A percentile compares a stretch with the other conserved stretches of the same genome.
These are phyloP conservation scores for Hypomyces perniciosus DNA, from an alignment of 2,329 filamentous ascomycete genomes.

Conservation along the genomic window DNA sequence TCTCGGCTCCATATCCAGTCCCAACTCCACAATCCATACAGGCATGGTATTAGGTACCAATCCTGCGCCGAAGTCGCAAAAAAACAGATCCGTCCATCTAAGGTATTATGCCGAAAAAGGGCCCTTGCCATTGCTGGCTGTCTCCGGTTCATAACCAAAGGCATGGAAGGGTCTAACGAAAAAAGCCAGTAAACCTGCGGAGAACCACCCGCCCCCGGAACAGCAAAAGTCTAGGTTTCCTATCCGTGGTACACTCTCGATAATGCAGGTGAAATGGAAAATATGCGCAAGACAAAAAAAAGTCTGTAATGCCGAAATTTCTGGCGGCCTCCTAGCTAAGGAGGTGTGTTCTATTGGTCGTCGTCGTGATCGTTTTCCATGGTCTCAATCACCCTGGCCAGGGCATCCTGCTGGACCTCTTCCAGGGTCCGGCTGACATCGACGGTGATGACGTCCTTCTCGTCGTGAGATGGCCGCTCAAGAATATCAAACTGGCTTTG, in stretches of 20 bases:
- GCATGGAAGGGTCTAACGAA: too few relatives aligned
- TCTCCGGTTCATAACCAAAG: too few relatives aligned
- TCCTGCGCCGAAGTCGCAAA: constrained; percentile 2
- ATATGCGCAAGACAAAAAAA: too few relatives aligned
- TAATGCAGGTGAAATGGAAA: background rate
- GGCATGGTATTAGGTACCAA: background rate
- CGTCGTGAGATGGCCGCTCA: constrained; percentile 70
- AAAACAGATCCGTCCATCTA: background rate
- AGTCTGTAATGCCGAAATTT: too few relatives aligned
- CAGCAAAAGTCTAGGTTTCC: background rate
- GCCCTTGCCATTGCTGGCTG: too few relatives aligned
- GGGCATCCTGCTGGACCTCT: constrained; percentile 55
- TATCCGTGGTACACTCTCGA: background rate
- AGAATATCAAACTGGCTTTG: constrained; percentile 83
- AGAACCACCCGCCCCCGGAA: background rate
- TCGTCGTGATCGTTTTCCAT: constrained; percentile 30
- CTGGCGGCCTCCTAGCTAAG: background rate
- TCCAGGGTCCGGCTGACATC: constrained; percentile 57
- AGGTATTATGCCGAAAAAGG: constrained; percentile 1
- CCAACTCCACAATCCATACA: constrained; percentile 8
- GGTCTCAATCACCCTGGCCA: constrained; percentile 50
- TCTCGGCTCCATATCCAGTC: constrained; percentile 2
- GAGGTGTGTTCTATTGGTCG: constrained; percentile 12
- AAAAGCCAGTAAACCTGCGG: too few relatives aligned
- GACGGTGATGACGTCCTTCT: constrained; percentile 65